A percentile compares a stretch with the other conserved stretches of the same genome.
Evolutionary conservation across 75 land plant genomes (phyloP).

Genomic region (Cunninghamia lanceolata): DNA sequence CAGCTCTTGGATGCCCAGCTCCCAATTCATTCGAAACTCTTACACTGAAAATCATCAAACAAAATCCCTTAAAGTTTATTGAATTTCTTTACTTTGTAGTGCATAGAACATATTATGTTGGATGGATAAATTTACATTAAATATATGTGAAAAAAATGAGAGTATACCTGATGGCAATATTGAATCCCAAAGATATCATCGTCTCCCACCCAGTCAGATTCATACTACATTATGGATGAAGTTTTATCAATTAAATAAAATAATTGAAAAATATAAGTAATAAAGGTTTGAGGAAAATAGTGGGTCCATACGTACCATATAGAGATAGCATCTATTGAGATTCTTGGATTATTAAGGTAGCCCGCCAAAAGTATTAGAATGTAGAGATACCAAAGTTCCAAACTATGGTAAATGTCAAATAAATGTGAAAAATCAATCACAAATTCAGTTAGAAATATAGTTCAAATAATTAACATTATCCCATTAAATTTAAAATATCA

Average conservation of each 20-base stretch:
- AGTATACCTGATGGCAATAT: constrained; percentile 6
- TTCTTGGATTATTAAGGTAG: constrained; percentile 22
- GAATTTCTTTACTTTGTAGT: too few species aligned
- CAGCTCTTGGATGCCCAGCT: constrained; percentile 27
- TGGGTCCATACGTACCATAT: constrained; percentile 25
- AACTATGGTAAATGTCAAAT: neutral
- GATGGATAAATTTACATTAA: too few species aligned
- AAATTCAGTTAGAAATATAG: too few species aligned
- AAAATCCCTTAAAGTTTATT: neutral
- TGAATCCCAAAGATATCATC: constrained; percentile 10
- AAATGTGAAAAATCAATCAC: too few species aligned
- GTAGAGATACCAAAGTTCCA: constrained; percentile 37
- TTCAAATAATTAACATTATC: too few species aligned
- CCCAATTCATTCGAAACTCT: constrained; percentile 41
- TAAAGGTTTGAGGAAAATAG: neutral
- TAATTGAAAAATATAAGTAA: too few species aligned
- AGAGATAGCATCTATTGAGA: constrained; percentile 38
- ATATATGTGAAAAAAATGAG: neutral
- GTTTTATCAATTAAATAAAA: neutral
- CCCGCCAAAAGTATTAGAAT: constrained; percentile 35
- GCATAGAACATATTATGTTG: neutral
- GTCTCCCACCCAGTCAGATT: constrained; percentile 6
- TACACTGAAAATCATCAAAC: constrained; percentile 10
- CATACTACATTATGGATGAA: neutral
- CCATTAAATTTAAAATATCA: too few species aligned